Base-by-base conservation (phyloP, 306 rosid species). In the Psophocarpus tetragonolobus region DNA sequence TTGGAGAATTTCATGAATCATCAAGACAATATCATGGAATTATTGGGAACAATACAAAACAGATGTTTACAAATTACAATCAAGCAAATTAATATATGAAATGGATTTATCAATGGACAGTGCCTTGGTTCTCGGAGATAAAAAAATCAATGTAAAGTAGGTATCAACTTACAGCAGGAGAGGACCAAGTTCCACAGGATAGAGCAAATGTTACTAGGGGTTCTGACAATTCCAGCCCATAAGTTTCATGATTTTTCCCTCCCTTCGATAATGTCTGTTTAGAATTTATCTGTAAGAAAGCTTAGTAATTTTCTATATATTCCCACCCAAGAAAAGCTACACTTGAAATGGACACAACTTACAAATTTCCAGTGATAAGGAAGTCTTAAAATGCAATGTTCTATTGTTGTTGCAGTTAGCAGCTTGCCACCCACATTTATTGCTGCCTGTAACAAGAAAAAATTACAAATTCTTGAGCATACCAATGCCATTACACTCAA, bases 111-210 rank as follows among this genome's bases (percentile, higher is more conserved):
- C 41, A 20, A 23, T 17, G 2, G 30, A 27, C 58, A n/a, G 32
- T 32, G 47, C 13, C 41, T 4, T 47, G 6, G 5, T 1, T 10
- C 18, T 2, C 8, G 13, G n/a, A 66, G 42, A 76, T 9, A 3
- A 60, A 36, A 61, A 61, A 60, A 17, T 50, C 58, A 47, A 51
- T 41, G 36, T 47, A 61, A 27, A 57, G 14, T 13, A 60, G 0
- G 23, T 14, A 66, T 63, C 53, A 75, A 86, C 97, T 86, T 88
- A 91, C 97, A 80, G 91, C 91, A 47, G 97, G 97, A 76, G 97
- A 91, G 70, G 94, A 91, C 94, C 94, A 89, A 76, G 94, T 89
- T 60, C 97, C 97, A 80, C 94, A 89, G 47, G 92, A 91, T 26
- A 91, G 89, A 27, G 97, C 97, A 71, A 88, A 91, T 53, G 94